A percentile compares a stretch with the other conserved stretches of the same genome.
Evolutionary conservation across 2,329 filamentous ascomycete genomes (phyloP).

Genomic region (Tympanopsis confertula): DNA sequence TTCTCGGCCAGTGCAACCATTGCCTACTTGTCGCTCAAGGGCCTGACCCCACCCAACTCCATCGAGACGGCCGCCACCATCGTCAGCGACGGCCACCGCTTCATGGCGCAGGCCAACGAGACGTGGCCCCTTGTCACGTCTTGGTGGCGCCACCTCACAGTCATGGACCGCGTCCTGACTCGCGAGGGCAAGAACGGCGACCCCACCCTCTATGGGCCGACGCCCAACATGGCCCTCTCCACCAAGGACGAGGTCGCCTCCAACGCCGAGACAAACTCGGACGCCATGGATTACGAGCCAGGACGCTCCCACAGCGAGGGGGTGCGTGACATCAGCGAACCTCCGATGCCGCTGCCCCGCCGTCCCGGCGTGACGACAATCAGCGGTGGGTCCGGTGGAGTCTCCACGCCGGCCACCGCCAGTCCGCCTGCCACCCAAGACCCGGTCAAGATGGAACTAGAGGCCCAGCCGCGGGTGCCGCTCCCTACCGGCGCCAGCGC

Average conservation of each 20-base stretch:
- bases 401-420: slow-evolving; percentile 31
- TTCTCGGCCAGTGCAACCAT: slow-evolving; percentile 50
- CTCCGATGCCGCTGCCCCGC: slow-evolving; percentile 27
- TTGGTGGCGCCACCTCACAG: slow-evolving; percentile 46
- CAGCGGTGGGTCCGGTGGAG: slow-evolving; percentile 30
- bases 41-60: slow-evolving; percentile 40
- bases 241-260: slow-evolving; percentile 43
- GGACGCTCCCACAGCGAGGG: slow-evolving; percentile 16
- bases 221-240: slow-evolving; percentile 19
- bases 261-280: slow-evolving; percentile 40
- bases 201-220: slow-evolving; percentile 6
- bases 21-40: slow-evolving; percentile 50
- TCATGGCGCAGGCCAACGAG: slow-evolving; percentile 45
- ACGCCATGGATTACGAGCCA: slow-evolving; percentile 47
- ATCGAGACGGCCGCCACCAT: slow-evolving; percentile 44
- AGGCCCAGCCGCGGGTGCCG: slow-evolving; percentile 4
- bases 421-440: slow-evolving; percentile 26
- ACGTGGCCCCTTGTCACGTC: slow-evolving; percentile 47
- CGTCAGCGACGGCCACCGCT: slow-evolving; percentile 44
- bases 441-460: slow-evolving; percentile 18
- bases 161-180: slow-evolving; percentile 46
- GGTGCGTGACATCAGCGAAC: slow-evolving; percentile 38
- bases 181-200: background rate
- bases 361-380: slow-evolving; percentile 45
- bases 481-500: slow-evolving; percentile 10